Conservation (phyloP, 2,329 filamentous ascomycete species). For the Verticillium alfalfae region DNA sequence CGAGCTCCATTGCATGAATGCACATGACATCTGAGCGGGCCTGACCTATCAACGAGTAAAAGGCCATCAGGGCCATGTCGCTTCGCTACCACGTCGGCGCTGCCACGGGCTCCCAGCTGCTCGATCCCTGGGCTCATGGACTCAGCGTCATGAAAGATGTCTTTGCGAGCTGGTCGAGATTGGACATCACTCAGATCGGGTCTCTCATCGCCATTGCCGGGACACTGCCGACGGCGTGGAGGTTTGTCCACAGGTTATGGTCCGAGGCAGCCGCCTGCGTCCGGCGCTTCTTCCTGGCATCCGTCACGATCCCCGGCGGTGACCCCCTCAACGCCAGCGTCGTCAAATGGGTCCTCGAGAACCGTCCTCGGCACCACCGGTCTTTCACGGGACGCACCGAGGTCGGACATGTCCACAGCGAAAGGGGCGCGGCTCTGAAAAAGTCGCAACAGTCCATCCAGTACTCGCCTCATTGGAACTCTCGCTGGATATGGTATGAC, state of each 20-base stretch:
- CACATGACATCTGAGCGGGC: neutral
- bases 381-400: slow-evolving; percentile 39
- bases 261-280: slow-evolving; percentile 32
- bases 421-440: slow-evolving; percentile 32
- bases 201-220: slow-evolving; percentile 38
- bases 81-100: slow-evolving; percentile 8
- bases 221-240: slow-evolving; percentile 31
- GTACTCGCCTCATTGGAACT: slow-evolving; percentile 38
- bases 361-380: slow-evolving; percentile 30
- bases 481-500: slow-evolving; percentile 43
- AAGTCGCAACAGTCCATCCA: slow-evolving; percentile 34
- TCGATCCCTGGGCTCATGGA: slow-evolving; percentile 24
- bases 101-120: slow-evolving; percentile 9
- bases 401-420: slow-evolving; percentile 20
- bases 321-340: slow-evolving; percentile 40
- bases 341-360: slow-evolving; percentile 36
- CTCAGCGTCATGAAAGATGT: slow-evolving; percentile 28
- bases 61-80: slow-evolving; percentile 5
- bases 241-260: slow-evolving; percentile 27
- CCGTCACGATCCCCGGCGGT: slow-evolving; percentile 33
- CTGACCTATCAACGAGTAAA: neutral
- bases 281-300: slow-evolving; percentile 35
- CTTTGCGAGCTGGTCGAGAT: slow-evolving; percentile 32
- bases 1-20: neutral
- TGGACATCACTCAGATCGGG: slow-evolving; percentile 39